Evolutionary conservation across 257 asterid genomes (phyloP).

Genomic region (Scutellaria baicalensis): DNA sequence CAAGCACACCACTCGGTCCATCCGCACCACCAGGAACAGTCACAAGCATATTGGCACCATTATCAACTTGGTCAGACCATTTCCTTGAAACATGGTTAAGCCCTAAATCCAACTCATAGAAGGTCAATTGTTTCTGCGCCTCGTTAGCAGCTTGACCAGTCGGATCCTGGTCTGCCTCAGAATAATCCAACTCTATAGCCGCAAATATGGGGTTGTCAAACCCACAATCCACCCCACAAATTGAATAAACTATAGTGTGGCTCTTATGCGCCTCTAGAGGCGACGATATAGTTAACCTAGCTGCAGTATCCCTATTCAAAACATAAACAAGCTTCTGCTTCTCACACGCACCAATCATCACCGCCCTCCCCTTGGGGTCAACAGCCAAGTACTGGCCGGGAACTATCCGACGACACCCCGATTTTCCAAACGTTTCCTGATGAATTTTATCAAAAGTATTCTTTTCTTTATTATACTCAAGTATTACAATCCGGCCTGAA

Average conservation of each 20-base stretch:
- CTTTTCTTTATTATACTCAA: conserved; percentile 84
- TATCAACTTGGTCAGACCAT: conserved; percentile 95
- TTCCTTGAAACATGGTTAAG: conserved; percentile 97
- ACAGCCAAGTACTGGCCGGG: conserved; percentile 94
- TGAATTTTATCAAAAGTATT: conserved; percentile 80
- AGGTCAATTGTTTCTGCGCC: conserved; percentile 89
- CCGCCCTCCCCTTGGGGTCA: conserved; percentile 99
- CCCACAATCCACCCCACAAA: conserved; percentile 95
- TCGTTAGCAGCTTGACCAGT: conserved; percentile 90
- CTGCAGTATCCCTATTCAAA: conserved; percentile 91
- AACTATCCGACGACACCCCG: conserved; percentile 93
- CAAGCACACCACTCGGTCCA: conserved; percentile 99
- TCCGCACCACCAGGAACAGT: conserved; percentile 99
- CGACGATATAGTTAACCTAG: conserved; percentile 89
- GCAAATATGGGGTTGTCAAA: conserved; percentile 97
- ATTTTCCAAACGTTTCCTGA: conserved; percentile 94
- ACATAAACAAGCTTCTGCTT: conserved; percentile 98
- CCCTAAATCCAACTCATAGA: conserved; percentile 93
- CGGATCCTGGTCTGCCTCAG: conserved; percentile 97
- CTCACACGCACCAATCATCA: conserved; percentile 94
- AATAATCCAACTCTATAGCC: conserved; percentile 89
- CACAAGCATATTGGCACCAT: conserved; percentile 95
- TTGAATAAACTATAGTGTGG: conserved; percentile 72
- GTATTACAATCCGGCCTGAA: conserved; percentile 85
- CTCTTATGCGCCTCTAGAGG: conserved; percentile 98